A percentile compares a stretch with the other conserved stretches of the same genome.
These are phyloP conservation scores for Microcyclospora pomicola DNA, from an alignment of 2,329 filamentous ascomycete species.

Conservation along the genomic window DNA sequence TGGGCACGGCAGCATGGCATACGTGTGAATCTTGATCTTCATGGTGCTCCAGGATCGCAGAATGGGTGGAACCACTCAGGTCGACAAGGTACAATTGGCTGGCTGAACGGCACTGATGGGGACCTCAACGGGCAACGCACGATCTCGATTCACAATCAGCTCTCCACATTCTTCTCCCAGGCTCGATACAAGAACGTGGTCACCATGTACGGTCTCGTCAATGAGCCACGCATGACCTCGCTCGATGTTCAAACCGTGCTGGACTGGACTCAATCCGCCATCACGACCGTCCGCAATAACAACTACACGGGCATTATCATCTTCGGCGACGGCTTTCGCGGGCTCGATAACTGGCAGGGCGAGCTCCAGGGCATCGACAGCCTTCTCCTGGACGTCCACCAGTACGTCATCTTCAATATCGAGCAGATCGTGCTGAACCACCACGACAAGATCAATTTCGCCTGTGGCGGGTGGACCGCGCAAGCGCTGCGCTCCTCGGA, in stretches of 20 bases:
- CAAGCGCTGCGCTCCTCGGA: conserved; percentile 63
- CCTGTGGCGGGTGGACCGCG: conserved; percentile 73
- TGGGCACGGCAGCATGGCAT: conserved; percentile 87
- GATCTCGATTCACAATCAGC: conserved; percentile 71
- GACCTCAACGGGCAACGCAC: conserved; percentile 64
- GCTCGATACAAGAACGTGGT: conserved; percentile 84
- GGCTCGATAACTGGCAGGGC: conserved; percentile 80
- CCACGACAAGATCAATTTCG: conserved; percentile 70
- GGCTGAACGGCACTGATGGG: conserved; percentile 85
- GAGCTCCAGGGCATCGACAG: conserved; percentile 56
- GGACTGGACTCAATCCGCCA: conserved; percentile 64
- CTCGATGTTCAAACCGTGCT: conserved; percentile 55
- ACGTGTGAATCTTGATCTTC: conserved; percentile 82
- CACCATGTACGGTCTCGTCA: conserved; percentile 83
- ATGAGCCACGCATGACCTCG: conserved; percentile 74
- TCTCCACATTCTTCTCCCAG: conserved; percentile 88
- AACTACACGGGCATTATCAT: conserved; percentile 60
- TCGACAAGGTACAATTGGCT: conserved; percentile 62
- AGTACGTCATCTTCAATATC: conserved; percentile 96
- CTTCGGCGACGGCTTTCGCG: conserved; percentile 92
- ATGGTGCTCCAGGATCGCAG: conserved; percentile 82
- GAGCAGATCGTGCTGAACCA: conserved; percentile 73
- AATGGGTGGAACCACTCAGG: conserved; percentile 98
- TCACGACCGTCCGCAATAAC: conserved; percentile 59
- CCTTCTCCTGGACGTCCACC: conserved; percentile 88